Evolutionary conservation across 805 yeast genomes (phyloP), one percentile per base, ranked within the genome.

Genomic region (Cyberlindnera xishuangbannaensis): DNA sequence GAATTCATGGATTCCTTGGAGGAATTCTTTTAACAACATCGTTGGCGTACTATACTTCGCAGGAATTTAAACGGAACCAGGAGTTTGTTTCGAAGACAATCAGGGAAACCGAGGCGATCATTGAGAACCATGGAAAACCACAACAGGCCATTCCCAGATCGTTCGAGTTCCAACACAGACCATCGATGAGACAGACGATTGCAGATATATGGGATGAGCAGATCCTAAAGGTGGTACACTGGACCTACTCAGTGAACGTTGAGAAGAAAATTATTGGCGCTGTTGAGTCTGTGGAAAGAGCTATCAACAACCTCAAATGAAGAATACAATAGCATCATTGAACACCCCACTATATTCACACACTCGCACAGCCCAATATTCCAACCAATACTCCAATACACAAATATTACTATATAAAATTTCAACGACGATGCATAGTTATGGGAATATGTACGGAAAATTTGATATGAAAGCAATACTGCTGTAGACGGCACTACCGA

Each of bases 191-290:
- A 8, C 87, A 84, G 55, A 78, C 87, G 0, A 63, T 72, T 40
- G 81, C 78, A 44, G 94, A 83, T 49, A 65, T 83, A 26, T 83
- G 95, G 95, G 79, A 83, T 51, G 76, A 73, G 28, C 88, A 82
- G 52, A 69, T 83, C 34, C 67, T 80, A 37, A 64, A 62, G 27
- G 69, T 71, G 38, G 83, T 78, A 15, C 75, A 76, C 44, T 78
- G 82, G 73, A 45, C 81, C 11, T 81, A 80, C 48, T 49, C 68
- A 29, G 62, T 73, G 41, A 66, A 68, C 52, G 59, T 75, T 69
- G 62, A 70, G 55, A 58, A 61, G 36, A 47, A 29, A 14, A 30
- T 42, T 7, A 30, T 43, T 5, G 30, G 29, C n/a, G 34, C 43
- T 12, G 33, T 38, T 15, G 38, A 35, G 29, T 26, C 32, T 12